These are phyloP conservation scores for Aspergillus pseudoterreus DNA, from an alignment of 2,329 filamentous ascomycete genomes.

Conservation along the genomic window DNA sequence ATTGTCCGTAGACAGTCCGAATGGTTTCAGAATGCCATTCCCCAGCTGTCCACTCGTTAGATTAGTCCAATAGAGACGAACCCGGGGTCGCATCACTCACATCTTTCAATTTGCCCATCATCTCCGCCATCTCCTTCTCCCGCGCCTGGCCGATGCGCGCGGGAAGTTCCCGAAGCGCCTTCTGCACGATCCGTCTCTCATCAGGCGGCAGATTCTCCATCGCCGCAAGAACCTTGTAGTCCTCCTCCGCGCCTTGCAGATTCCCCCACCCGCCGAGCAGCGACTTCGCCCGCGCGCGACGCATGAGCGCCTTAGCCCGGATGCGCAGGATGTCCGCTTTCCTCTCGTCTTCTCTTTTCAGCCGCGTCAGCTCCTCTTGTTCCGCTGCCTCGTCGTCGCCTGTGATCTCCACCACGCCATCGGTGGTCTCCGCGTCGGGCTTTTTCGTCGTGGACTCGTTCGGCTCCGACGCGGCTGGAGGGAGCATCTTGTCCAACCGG, in stretches of 20 bases:
- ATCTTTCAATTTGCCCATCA: conserved; percentile 95
- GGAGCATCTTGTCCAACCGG: conserved; percentile 61
- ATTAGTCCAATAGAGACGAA: neutral
- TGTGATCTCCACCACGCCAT: conserved; percentile 49
- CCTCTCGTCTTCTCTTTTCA: conserved; percentile 45
- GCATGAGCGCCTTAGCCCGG: conserved; percentile 75
- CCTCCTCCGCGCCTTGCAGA: conserved; percentile 72
- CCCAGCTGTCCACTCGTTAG: conserved; percentile 57
- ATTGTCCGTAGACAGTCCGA: conserved; percentile 89
- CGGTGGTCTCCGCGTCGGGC: conserved; percentile 8
- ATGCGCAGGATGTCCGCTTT: conserved; percentile 69
- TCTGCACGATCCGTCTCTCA: conserved; percentile 65
- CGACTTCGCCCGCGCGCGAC: conserved; percentile 69
- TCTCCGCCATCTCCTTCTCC: conserved; percentile 85
- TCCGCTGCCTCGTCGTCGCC: conserved; percentile 38
- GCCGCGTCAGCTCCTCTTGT: conserved; percentile 40
- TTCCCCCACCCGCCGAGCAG: conserved; percentile 75
- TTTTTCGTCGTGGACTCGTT: conserved; percentile 13
- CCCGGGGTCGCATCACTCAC: conserved; percentile 41
- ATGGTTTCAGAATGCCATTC: conserved; percentile 87
- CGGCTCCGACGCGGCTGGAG: conserved; percentile 30
- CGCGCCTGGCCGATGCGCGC: conserved; percentile 70
- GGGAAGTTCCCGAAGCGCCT: conserved; percentile 64
- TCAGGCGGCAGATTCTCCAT: conserved; percentile 57
- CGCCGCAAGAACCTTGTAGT: conserved; percentile 69